Percentiles rank a stretch among this genome's conserved stretches.
These are phyloP conservation scores for Microdochium paspali DNA, from an alignment of 2,329 filamentous ascomycete genomes.

Conservation along the genomic window DNA sequence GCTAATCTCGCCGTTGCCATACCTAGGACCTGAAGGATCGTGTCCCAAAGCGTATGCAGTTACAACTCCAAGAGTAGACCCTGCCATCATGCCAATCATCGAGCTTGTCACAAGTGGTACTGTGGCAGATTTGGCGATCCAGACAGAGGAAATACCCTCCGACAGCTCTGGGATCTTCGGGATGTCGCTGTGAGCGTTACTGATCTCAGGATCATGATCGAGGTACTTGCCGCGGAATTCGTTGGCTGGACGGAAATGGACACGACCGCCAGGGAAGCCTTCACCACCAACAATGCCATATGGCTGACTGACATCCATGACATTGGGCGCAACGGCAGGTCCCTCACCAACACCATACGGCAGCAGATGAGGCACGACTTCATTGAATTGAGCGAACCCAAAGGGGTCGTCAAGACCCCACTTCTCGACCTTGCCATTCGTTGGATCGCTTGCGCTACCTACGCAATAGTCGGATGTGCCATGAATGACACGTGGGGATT, in stretches of 20 bases:
- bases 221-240: conserved; percentile 74
- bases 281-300: conserved; percentile 81
- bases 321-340: conserved; percentile 69
- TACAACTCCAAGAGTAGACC: conserved; percentile 75
- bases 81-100: conserved; percentile 72
- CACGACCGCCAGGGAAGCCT: conserved; percentile 73
- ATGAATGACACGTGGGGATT: conserved; percentile 70
- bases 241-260: conserved; percentile 65
- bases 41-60: conserved; percentile 70
- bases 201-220: conserved; percentile 47
- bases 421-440: conserved; percentile 62
- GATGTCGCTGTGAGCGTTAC: conserved; percentile 61
- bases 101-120: conserved; percentile 66
- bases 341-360: conserved; percentile 74
- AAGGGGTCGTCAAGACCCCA: conserved; percentile 76
- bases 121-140: conserved; percentile 76
- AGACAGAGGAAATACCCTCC: conserved; percentile 70
- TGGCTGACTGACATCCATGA: conserved; percentile 82
- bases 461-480: conserved; percentile 70
- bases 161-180: conserved; percentile 62
- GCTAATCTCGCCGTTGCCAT: conserved; percentile 68
- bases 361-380: conserved; percentile 62
- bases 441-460: conserved; percentile 76
- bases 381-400: conserved; percentile 66
- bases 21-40: conserved; percentile 48